Base-by-base conservation (phyloP, 805 yeast species). In the Ogataea degrootiae region DNA sequence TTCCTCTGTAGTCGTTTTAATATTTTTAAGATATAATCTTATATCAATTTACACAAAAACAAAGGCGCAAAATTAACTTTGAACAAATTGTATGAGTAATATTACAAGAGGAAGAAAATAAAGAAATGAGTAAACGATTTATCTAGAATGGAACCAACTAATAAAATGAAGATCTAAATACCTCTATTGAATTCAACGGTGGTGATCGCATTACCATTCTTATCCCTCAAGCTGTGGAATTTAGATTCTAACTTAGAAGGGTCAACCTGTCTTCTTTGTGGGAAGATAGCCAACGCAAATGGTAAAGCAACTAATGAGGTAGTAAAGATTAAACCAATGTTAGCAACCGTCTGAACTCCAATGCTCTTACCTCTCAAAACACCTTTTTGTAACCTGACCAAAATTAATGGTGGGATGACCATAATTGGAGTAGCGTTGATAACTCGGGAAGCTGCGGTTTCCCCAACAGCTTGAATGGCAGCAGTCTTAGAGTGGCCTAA, bases 391-490 rank as follows among this genome's bases (percentile, higher is more conserved):
- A 94, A 72, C 63, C 75, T 79, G 41, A 90, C 89, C 39, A 94
- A 75, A 26, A 88, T 61, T 58, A 94, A 75, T 2, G 99, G 97
- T 1, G 99, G 99, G 6, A 94, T 66, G 19, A 87, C 99, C 99
- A 94, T 94, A 58, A 94, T 79, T 17, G 99, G 99, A 0, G 99
- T 87, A 16, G 98, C 97, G 60, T 90, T 94, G 57, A 92, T 86
- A 40, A 94, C 96, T 63, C 99, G 75, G 39, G 96, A 87, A 33
- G 91, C 82, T 3, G 97, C 98, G 11, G 99, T 94, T 68, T 94
- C 98, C 22, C 96, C 97, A 41, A 94, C 99, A 0, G 99, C 99
- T 51, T 83, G 76, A 42, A 80, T 62, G 0, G 99, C 99, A 16
- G 99, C 99, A 34, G 74, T 79, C 64, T 86, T 82, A 6, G 97